phyloP scores from a whole-genome alignment of 2,329 filamentous ascomycete species.

The Fusarium paranaense region DNA sequence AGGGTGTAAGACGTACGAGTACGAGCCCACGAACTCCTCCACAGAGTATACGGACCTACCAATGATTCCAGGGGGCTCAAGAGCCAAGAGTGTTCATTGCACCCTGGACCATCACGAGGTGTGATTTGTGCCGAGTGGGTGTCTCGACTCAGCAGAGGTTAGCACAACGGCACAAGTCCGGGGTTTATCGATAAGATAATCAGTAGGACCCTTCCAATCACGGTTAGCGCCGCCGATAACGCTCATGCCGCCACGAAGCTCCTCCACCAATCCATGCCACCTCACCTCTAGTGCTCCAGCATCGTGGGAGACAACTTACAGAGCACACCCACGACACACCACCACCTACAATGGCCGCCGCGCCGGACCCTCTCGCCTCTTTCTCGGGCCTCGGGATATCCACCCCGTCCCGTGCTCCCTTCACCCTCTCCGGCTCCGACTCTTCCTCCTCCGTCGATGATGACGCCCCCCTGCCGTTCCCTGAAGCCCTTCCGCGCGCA shows the following conservation, averaged over 20 bases:
- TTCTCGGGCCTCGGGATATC: slow-evolving; percentile 43
- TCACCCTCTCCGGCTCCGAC: slow-evolving; percentile 57
- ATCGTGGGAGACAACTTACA: slow-evolving; percentile 17
- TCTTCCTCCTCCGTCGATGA: slow-evolving; percentile 60
- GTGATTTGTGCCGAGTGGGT: background rate
- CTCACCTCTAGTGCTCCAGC: slow-evolving; percentile 30
- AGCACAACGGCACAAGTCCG: background rate
- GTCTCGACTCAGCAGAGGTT: background rate
- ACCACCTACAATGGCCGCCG: slow-evolving; percentile 26
- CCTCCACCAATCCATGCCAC: slow-evolving; percentile 38
- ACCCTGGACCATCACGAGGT: background rate
- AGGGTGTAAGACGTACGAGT: background rate
- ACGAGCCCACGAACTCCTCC: background rate
- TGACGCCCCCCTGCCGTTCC: slow-evolving; percentile 85
- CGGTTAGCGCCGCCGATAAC: slow-evolving; percentile 23
- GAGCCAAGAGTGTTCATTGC: background rate
- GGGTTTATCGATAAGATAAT: slow-evolving; percentile 32
- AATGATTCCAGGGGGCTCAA: background rate
- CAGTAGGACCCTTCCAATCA: background rate
- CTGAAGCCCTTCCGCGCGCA: slow-evolving; percentile 81
- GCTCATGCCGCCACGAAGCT: slow-evolving; percentile 8
- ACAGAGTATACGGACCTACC: background rate
- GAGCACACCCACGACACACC: background rate
- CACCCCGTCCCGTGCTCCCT: slow-evolving; percentile 47
- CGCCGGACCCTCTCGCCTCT: slow-evolving; percentile 45